Evolutionary conservation across 2,329 filamentous ascomycete species (phyloP).

Genomic region (Ilyonectria robusta): DNA sequence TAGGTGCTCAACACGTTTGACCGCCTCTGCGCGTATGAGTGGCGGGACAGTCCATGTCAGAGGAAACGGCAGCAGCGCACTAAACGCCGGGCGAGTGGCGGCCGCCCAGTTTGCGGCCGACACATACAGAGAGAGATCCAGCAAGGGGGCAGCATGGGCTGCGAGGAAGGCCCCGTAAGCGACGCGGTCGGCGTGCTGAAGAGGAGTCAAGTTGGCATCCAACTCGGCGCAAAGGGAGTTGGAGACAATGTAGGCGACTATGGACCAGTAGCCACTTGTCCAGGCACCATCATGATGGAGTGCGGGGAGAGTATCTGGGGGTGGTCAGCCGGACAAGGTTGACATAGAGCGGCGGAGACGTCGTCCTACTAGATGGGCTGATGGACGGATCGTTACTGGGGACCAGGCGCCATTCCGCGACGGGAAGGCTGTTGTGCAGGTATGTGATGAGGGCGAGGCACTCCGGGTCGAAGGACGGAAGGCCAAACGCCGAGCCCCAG

Average conservation of each 20-base stretch:
- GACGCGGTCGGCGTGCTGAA: conserved; percentile 62
- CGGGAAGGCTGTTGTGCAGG: conserved; percentile 74
- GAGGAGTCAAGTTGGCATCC: conserved; percentile 56
- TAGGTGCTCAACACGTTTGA: conserved; percentile 77
- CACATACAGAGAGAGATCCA: conserved; percentile 91
- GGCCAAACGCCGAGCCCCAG: conserved; percentile 89
- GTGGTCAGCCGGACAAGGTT: conserved; percentile 43
- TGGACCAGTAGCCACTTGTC: conserved; percentile 72
- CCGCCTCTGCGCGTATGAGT: conserved; percentile 78
- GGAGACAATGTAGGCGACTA: conserved; percentile 69
- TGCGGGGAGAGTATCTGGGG: conserved; percentile 68
- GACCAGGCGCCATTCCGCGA: conserved; percentile 77
- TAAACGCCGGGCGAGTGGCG: conserved; percentile 85
- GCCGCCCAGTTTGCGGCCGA: conserved; percentile 89
- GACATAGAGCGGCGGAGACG: conserved; percentile 30
- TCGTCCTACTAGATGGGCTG: conserved; percentile 76
- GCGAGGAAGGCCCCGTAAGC: conserved; percentile 79
- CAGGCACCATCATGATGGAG: conserved; percentile 67
- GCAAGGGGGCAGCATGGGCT: conserved; percentile 80
- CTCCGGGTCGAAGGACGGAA: conserved; percentile 92
- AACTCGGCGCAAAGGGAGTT: conserved; percentile 54
- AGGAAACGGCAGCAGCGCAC: conserved; percentile 84
- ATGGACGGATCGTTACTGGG: conserved; percentile 80
- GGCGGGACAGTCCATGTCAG: conserved; percentile 90
- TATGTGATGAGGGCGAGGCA: conserved; percentile 89